Percentiles rank a stretch among this genome's conserved stretches.
These are phyloP conservation scores for Thelonectria discophora DNA, from an alignment of 2,329 filamentous ascomycete species.

Conservation along the genomic window DNA sequence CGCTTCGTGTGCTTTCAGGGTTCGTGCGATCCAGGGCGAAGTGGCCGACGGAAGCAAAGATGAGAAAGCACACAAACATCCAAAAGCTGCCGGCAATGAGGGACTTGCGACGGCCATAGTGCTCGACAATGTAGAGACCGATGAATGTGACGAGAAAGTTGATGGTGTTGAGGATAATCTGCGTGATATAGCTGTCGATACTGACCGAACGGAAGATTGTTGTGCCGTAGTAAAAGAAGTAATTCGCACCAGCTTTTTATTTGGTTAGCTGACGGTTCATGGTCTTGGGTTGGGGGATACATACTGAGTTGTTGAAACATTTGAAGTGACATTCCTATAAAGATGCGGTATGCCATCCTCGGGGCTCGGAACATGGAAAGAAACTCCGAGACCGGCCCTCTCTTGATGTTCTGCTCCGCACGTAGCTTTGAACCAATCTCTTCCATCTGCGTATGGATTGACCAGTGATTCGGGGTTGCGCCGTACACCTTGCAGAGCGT, in stretches of 20 bases:
- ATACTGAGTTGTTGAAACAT: conserved; percentile 71
- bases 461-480: conserved; percentile 52
- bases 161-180: conserved; percentile 73
- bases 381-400: conserved; percentile 56
- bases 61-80: conserved; percentile 69
- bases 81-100: conserved; percentile 70
- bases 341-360: conserved; percentile 69
- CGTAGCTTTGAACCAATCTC: conserved; percentile 64
- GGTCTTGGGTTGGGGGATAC: neutral
- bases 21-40: conserved; percentile 53
- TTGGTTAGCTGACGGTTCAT: conserved; percentile 7
- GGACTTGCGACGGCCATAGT: conserved; percentile 70
- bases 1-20: conserved; percentile 48
- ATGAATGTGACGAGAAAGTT: conserved; percentile 74
- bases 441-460: conserved; percentile 58
- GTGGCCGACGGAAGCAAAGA: conserved; percentile 63
- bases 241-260: conserved; percentile 64
- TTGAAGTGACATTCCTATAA: conserved; percentile 68
- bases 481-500: conserved; percentile 61
- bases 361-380: conserved; percentile 71
- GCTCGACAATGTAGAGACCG: conserved; percentile 75
- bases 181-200: conserved; percentile 70
- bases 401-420: conserved; percentile 54
- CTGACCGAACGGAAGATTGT: conserved; percentile 57
- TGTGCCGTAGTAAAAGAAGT: conserved; percentile 72